Evolutionary conservation across 106 monocot species (phyloP), one percentile per base, ranked within the genome.

Genomic region (Acorus gramineus): DNA sequence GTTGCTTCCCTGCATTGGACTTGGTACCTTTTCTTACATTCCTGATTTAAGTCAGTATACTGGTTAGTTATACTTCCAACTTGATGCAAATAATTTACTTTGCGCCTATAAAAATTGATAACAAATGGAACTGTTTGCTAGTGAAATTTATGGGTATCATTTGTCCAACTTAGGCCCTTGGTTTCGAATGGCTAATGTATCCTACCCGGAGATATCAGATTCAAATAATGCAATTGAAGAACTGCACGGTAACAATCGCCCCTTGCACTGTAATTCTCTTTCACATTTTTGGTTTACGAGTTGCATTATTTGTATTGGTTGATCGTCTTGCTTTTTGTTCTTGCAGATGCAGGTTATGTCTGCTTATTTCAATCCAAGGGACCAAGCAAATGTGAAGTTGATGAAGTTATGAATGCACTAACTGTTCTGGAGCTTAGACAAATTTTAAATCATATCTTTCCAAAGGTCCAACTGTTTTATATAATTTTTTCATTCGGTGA

Each of bases 111-210:
- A 28, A 28, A 28, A 28, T 28, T 28, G 28, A 28, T 28, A 0
- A 28, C 28, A 28, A 28, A 28, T 28, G 28, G 28, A 28, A 28
- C 28, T 28, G 28, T 1, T 28, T 28, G 28, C 28, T 28, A 28
- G 28, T 28, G 28, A 28, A 28, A 28, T 28, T 28, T 28, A 28
- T 28, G 28, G 28, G 28, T 28, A 28, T 28, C 28, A 28, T 28
- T 48, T 28, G 11, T 62, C 52, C 70, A 5, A 28, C 70, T 6
- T 59, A 96, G 96, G 96, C 8, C 91, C 91, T 66, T 96, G 91
- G 96, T 96, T 96, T 77, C 76, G 87, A 46, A 71, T 83, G 64
- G 81, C 80, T 51, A 75, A 70, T 68, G 82, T 96, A 51, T 77
- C 72, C 42, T 96, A 91, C 56, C 14, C 78, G 8, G 96, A 96